phyloP scores from a whole-genome alignment of 2,329 filamentous ascomycete species.

The Pyrenophora seminiperda region DNA sequence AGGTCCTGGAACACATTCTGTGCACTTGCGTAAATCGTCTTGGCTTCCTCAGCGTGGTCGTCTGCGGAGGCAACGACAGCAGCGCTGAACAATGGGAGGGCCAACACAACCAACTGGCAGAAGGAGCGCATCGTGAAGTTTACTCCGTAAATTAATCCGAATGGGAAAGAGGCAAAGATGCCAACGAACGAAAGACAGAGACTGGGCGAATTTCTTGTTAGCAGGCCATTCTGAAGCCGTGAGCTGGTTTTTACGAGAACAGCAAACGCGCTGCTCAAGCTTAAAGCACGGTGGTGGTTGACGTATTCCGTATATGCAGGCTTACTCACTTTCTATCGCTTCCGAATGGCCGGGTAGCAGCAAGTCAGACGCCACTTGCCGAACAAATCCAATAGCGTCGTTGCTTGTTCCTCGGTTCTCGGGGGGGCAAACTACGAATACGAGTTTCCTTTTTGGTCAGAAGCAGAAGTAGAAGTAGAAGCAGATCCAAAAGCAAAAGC shows the following conservation, averaged over 20 bases:
- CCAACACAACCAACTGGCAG: slow-evolving; percentile 35
- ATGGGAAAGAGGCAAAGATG: slow-evolving; percentile 3
- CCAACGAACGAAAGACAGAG: slow-evolving; percentile 11
- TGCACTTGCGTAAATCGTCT: slow-evolving; percentile 38
- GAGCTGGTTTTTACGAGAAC: slow-evolving; percentile 12
- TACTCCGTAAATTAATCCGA: not conserved
- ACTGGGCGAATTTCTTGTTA: slow-evolving; percentile 26
- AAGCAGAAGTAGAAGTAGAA: no score
- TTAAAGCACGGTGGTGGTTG: slow-evolving; percentile 2
- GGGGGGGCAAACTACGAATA: no score
- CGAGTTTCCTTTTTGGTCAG: no score
- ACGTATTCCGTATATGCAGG: not conserved
- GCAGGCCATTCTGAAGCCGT: slow-evolving; percentile 24
- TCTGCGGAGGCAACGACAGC: slow-evolving; percentile 30
- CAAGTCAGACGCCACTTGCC: slow-evolving; percentile 8
- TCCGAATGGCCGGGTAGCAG: slow-evolving; percentile 14
- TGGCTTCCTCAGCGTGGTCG: slow-evolving; percentile 16
- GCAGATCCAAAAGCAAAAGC: no score
- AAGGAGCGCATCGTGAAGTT: slow-evolving; percentile 39
- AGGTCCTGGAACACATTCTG: slow-evolving; percentile 59
- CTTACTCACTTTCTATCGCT: slow-evolving; percentile 21
- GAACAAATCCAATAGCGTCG: slow-evolving; percentile 6
- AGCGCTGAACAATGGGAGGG: slow-evolving; percentile 37
- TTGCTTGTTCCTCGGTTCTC: not conserved
- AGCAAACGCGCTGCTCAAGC: slow-evolving; percentile 7